These are phyloP conservation scores for Ophiostoma triangulosporum DNA, from an alignment of 2,329 filamentous ascomycete species.

Conservation along the genomic window DNA sequence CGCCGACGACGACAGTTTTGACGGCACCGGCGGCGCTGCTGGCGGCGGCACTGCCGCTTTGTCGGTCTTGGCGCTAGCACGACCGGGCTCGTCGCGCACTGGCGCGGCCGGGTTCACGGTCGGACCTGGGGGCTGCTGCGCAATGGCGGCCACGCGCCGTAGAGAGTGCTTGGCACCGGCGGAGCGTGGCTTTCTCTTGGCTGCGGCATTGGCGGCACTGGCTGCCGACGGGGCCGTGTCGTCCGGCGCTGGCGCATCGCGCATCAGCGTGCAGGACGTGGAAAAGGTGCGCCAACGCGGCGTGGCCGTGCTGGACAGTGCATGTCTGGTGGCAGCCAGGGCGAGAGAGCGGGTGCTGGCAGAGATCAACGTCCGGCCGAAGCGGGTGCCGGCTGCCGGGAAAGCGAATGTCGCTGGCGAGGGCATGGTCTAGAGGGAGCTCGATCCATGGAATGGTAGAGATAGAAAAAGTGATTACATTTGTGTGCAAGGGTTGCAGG, in stretches of 20 bases:
- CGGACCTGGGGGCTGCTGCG: constrained; percentile 47
- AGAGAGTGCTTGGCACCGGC: constrained; percentile 48
- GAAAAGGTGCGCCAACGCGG: constrained; percentile 50
- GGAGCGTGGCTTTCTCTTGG: constrained; percentile 14
- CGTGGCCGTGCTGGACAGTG: constrained; percentile 31
- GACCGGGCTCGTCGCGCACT: constrained; percentile 19
- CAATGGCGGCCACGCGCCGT: constrained; percentile 73
- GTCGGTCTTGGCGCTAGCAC: neutral
- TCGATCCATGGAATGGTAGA: constrained; percentile 2
- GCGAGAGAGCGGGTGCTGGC: neutral
- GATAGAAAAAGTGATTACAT: neutral
- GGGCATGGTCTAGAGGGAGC: neutral
- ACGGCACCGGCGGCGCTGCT: too few species aligned
- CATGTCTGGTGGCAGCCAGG: too few species aligned
- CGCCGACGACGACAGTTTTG: neutral
- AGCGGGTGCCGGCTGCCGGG: neutral
- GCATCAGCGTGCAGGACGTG: constrained; percentile 47
- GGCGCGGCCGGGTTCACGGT: neutral
- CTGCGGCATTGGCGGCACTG: neutral
- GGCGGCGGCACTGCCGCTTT: constrained; percentile 8
- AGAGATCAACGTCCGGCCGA: constrained; percentile 3
- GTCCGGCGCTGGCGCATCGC: constrained; percentile 13
- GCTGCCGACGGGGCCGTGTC: neutral
- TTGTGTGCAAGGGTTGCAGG: too few species aligned
- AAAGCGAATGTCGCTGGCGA: constrained; percentile 5